A percentile compares a stretch with the other conserved stretches of the same genome.
These are phyloP conservation scores for Paraphoma chrysanthemicola DNA, from an alignment of 2,329 filamentous ascomycete species.

Conservation along the genomic window DNA sequence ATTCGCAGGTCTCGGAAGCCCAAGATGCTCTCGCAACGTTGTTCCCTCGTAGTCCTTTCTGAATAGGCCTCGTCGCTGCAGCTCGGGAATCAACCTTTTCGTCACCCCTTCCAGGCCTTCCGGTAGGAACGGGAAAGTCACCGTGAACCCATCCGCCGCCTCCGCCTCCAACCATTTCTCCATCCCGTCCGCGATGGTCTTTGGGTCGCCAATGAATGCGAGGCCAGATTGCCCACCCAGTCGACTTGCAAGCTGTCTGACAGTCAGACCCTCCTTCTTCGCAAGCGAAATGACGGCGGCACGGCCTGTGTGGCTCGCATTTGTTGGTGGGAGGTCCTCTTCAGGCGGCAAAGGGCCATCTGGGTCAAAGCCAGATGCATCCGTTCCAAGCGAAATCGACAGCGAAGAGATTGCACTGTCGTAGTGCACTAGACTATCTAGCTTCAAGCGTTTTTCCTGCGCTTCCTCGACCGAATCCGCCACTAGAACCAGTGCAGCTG, in stretches of 20 bases:
- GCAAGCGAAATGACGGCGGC: slow-evolving; percentile 20
- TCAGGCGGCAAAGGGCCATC: slow-evolving; percentile 55
- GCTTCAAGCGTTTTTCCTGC: slow-evolving; percentile 65
- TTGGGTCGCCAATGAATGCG: slow-evolving; percentile 63
- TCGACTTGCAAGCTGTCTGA: slow-evolving; percentile 65
- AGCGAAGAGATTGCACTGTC: slow-evolving; percentile 68
- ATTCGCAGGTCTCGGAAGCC: slow-evolving; percentile 57
- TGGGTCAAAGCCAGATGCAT: slow-evolving; percentile 63
- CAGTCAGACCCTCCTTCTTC: slow-evolving; percentile 69
- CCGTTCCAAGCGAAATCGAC: slow-evolving; percentile 69
- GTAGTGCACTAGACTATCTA: slow-evolving; percentile 50
- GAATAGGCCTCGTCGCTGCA: slow-evolving; percentile 38
- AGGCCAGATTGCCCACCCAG: slow-evolving; percentile 67
- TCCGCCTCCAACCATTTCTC: slow-evolving; percentile 71
- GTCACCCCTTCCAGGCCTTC: slow-evolving; percentile 31
- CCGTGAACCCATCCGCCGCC: slow-evolving; percentile 76
- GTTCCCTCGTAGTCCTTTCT: slow-evolving; percentile 59
- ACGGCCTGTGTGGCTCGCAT: slow-evolving; percentile 21
- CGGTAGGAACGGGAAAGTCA: slow-evolving; percentile 51
- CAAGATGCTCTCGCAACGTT: slow-evolving; percentile 63
- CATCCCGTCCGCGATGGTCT: slow-evolving; percentile 69
- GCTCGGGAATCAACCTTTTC: slow-evolving; percentile 28
- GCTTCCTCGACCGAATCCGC: slow-evolving; percentile 71
- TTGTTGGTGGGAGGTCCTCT: slow-evolving; percentile 56
- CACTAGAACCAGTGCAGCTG: slow-evolving; percentile 69